Base-by-base conservation (phyloP, 805 yeast species). In the Saturnispora halmiae region DNA sequence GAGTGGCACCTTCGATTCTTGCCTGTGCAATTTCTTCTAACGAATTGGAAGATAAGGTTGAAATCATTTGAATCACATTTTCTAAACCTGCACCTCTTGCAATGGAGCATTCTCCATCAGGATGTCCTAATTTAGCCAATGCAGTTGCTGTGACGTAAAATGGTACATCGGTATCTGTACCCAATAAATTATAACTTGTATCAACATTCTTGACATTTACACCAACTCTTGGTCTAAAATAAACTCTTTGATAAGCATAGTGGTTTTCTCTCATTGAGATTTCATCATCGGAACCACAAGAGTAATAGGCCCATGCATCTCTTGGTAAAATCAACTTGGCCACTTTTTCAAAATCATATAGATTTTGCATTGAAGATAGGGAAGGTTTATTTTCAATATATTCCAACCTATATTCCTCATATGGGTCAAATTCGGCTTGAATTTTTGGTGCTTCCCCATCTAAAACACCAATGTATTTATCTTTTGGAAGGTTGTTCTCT, bases 111-210 rank as follows among this genome's bases (percentile, higher is more conserved):
- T 90, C 97, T 43, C 97, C 97, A 31, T 85, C 96, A 2, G 86
- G 86, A 54, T 88, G 92, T 3, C 96, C 97, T 50, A 90, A 70
- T 54, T 79, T 82, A 28, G 94, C 96, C 46, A 87, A 67, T 0
- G 96, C 97, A 5, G 97, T 85, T 2, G 97, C 97, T 30, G 90
- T 72, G 40, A 82, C 76, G 56, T 88, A 90, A 58, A 90, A 86
- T 13, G 97, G 97, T 11, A 78, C 82, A 14, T 73, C 64, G 2
- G 77, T 67, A 38, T 69, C 64, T 15, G 74, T 55, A n/a, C 96
- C 96, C 30, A 90, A 65, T 75, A 90, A 74, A 5, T 75, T 69
- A 8, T 94, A 80, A 9, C 79, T 59, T 25, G 77, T 59, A 55
- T 85, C 94, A 34, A 88, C 72, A 24, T 72, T 60, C n/a, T 71